Evolutionary conservation across 2,329 filamentous ascomycete species (phyloP).

Genomic region (Metarhizium brunneum): DNA sequence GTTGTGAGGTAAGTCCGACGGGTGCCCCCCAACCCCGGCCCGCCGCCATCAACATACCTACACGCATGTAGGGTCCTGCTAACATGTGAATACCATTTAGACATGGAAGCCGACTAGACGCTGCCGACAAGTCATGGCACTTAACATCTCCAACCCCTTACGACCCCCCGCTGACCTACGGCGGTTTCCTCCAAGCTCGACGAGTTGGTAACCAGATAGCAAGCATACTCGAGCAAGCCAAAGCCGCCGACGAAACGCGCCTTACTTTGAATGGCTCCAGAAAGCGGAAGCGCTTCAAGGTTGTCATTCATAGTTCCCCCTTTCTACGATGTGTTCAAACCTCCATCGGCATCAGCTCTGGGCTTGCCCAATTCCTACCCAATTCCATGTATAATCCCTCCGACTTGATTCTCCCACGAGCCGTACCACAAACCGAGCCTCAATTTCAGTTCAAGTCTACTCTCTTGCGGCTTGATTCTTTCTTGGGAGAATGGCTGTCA

Average conservation of each 20-base stretch:
- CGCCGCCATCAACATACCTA: not conserved
- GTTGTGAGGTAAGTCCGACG: constrained; percentile 28
- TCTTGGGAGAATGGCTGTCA: constrained; percentile 90
- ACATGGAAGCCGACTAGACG: constrained; percentile 89
- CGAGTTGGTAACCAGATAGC: constrained; percentile 76
- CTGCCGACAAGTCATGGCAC: constrained; percentile 92
- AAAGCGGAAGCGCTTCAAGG: constrained; percentile 56
- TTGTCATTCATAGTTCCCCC: constrained; percentile 88
- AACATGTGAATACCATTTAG: constrained; percentile 28
- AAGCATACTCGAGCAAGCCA: constrained; percentile 52
- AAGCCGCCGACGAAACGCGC: constrained; percentile 31
- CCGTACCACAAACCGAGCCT: constrained; percentile 15
- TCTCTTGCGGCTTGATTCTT: constrained; percentile 76
- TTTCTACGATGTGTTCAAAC: constrained; percentile 91
- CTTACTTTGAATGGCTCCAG: constrained; percentile 12
- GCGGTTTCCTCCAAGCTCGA: constrained; percentile 82
- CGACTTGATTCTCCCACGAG: constrained; percentile 25
- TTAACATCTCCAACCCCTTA: constrained; percentile 88
- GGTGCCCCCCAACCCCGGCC: too few species aligned
- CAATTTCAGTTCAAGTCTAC: constrained; percentile 39
- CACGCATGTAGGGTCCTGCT: not conserved
- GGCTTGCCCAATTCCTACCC: constrained; percentile 53
- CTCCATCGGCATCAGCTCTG: constrained; percentile 77
- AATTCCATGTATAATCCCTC: constrained; percentile 23
- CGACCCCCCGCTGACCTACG: constrained; percentile 89